phyloP scores from a whole-genome alignment of 768 basidiomycete species.

The Rhizopogon vesiculosus region DNA sequence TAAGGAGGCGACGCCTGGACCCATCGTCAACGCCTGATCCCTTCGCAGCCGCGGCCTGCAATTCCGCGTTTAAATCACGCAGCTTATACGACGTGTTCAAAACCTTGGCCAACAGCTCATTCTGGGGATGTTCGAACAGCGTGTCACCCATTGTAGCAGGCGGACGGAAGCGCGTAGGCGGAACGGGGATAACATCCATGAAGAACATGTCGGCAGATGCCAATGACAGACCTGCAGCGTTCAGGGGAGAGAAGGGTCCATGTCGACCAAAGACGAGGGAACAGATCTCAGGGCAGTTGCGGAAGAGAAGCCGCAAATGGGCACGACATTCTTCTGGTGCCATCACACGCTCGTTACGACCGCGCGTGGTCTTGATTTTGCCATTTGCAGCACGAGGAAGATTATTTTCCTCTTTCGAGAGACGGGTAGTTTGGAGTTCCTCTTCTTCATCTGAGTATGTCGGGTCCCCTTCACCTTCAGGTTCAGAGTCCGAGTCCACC shows the following conservation, averaged over 20 bases:
- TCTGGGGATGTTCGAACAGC: slow-evolving; percentile 95
- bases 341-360: slow-evolving; percentile 87
- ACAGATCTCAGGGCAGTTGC: slow-evolving; percentile 77
- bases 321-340: slow-evolving; percentile 91
- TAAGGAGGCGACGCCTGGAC: slow-evolving; percentile 53
- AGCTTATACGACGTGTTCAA: slow-evolving; percentile 76
- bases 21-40: slow-evolving; percentile 45
- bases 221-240: slow-evolving; percentile 53
- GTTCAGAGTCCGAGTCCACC: slow-evolving; percentile 46
- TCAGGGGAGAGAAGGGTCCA: slow-evolving; percentile 70
- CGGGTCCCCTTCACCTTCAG: slow-evolving; percentile 42
- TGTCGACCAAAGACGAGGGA: slow-evolving; percentile 90
- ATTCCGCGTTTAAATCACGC: slow-evolving; percentile 67
- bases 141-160: slow-evolving; percentile 88
- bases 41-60: slow-evolving; percentile 62
- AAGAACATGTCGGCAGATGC: slow-evolving; percentile 97
- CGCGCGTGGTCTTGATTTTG: slow-evolving; percentile 67
- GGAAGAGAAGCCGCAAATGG: slow-evolving; percentile 85
- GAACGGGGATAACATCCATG: slow-evolving; percentile 85
- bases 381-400: slow-evolving; percentile 74
- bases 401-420: slow-evolving; percentile 22
- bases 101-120: slow-evolving; percentile 80
- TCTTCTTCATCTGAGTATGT: slow-evolving; percentile 48
- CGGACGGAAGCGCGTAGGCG: slow-evolving; percentile 95
- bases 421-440: slow-evolving; percentile 16